Evolutionary conservation across 495 filamentous ascomycete genomes (phyloP).

Genomic region (Daldinia grandis): DNA sequence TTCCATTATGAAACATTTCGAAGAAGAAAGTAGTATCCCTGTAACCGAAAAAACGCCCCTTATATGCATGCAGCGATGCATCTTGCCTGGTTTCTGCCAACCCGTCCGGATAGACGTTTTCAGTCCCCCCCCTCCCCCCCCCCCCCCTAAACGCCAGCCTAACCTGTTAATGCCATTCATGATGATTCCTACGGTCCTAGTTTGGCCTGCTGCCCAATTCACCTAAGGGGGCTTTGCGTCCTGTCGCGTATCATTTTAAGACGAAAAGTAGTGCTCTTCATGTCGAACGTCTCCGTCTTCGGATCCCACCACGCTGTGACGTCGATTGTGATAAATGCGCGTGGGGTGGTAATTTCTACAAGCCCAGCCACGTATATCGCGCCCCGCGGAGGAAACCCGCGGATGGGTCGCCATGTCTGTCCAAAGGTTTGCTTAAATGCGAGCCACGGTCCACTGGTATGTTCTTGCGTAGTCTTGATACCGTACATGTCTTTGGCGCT

Average conservation of each 20-base stretch:
- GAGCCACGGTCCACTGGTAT: conserved; percentile 48
- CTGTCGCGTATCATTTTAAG: conserved; percentile 18
- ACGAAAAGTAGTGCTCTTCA: conserved; percentile 5
- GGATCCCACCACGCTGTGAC: conserved; percentile 43
- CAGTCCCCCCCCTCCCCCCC: conserved; percentile 2
- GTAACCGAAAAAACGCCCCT: conserved; percentile 27
- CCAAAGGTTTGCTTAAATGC: conserved; percentile 64
- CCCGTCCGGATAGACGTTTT: conserved; percentile 19
- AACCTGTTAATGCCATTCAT: conserved; percentile 2
- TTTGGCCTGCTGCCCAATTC: neutral
- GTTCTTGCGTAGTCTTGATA: conserved; percentile 48
- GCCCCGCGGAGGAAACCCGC: conserved; percentile 65
- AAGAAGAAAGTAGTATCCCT: conserved; percentile 12
- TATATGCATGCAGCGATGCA: conserved; percentile 27
- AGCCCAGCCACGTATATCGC: conserved; percentile 70
- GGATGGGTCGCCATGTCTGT: conserved; percentile 54
- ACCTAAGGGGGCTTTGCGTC: conserved; percentile 7
- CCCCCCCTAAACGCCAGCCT: conserved; percentile 17
- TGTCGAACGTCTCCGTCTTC: conserved; percentile 37
- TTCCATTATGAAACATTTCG: conserved; percentile 4
- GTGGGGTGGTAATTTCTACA: conserved; percentile 68
- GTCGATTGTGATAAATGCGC: conserved; percentile 49
- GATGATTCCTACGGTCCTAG: neutral
- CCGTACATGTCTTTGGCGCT: conserved; percentile 46
- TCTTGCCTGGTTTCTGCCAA: conserved; percentile 14